phyloP scores from a whole-genome alignment of 805 yeast species.

The Metschnikowia sp. region DNA sequence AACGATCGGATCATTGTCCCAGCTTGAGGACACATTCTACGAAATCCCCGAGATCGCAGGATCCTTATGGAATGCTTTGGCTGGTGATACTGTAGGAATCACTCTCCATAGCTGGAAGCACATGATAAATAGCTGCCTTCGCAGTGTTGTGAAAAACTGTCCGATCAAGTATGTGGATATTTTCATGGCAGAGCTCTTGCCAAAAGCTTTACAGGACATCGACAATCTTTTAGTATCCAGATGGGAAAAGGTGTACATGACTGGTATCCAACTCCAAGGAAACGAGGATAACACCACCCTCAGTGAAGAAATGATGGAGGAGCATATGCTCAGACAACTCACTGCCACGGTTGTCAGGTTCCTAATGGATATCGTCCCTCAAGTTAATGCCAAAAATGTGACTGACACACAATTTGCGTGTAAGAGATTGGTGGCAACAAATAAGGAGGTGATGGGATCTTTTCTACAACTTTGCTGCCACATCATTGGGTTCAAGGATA shows the following conservation, averaged over 20 bases:
- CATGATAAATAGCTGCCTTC: constrained; percentile 82
- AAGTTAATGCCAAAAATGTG: constrained; percentile 52
- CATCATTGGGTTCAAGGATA: constrained; percentile 78
- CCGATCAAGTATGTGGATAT: constrained; percentile 64
- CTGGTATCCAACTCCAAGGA: constrained; percentile 55
- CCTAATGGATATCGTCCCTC: constrained; percentile 84
- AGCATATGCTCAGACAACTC: constrained; percentile 85
- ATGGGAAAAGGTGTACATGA: constrained; percentile 69
- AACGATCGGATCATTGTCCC: constrained; percentile 85
- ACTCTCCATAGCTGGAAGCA: constrained; percentile 97
- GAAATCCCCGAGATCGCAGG: constrained; percentile 79
- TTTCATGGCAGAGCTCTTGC: constrained; percentile 76
- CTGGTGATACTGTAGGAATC: constrained; percentile 80
- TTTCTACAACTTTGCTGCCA: constrained; percentile 72
- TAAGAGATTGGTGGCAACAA: constrained; percentile 61
- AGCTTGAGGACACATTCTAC: constrained; percentile 83
- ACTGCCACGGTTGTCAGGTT: constrained; percentile 89
- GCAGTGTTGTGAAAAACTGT: constrained; percentile 85
- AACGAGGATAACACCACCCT: constrained; percentile 74
- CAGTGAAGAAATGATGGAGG: constrained; percentile 98
- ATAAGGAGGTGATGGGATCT: constrained; percentile 70
- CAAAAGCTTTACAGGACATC: constrained; percentile 67
- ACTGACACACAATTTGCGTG: constrained; percentile 62
- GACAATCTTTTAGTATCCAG: constrained; percentile 69
- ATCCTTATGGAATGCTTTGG: constrained; percentile 79